These are phyloP conservation scores for Aspergillus campestris DNA, from an alignment of 495 filamentous ascomycete genomes.

Conservation along the genomic window DNA sequence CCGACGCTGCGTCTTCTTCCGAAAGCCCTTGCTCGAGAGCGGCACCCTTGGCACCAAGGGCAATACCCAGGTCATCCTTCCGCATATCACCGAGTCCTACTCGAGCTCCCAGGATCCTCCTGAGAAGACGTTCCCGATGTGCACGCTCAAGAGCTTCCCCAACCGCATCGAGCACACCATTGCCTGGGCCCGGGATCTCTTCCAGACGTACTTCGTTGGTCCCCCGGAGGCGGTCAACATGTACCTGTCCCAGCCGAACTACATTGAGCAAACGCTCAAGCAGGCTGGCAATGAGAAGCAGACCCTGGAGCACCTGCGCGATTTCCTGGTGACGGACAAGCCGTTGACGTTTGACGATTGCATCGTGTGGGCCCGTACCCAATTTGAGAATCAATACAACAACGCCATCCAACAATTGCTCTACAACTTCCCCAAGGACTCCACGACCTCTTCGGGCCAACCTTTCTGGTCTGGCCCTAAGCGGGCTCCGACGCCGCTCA, in stretches of 20 bases:
- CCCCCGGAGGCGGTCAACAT: conserved; percentile 92
- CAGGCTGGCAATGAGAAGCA: conserved; percentile 95
- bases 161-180: conserved; percentile 99
- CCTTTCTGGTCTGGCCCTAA: conserved; percentile 99
- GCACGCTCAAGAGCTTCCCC: conserved; percentile 93
- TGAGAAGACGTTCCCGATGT: conserved; percentile 98
- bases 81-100: conserved; percentile 89
- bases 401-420: conserved; percentile 94
- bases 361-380: conserved; percentile 82
- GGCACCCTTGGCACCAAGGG: conserved; percentile 97
- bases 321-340: conserved; percentile 88
- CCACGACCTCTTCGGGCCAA: conserved; percentile 75
- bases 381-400: conserved; percentile 96
- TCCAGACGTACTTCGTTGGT: conserved; percentile 88
- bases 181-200: conserved; percentile 92
- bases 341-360: conserved; percentile 93
- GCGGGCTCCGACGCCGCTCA: conserved; percentile 85
- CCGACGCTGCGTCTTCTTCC: conserved; percentile 96
- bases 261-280: conserved; percentile 81
- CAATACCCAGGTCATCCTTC: conserved; percentile 93
- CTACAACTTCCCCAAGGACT: conserved; percentile 96
- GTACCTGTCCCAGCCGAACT: conserved; percentile 87
- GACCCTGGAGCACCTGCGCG: conserved; percentile 81
- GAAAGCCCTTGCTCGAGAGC: conserved; percentile 90
- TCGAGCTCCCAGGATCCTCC: conserved; percentile 97